Evolutionary conservation across 208 protist genomes (phyloP).

Genomic region (Lotmaria passim): DNA sequence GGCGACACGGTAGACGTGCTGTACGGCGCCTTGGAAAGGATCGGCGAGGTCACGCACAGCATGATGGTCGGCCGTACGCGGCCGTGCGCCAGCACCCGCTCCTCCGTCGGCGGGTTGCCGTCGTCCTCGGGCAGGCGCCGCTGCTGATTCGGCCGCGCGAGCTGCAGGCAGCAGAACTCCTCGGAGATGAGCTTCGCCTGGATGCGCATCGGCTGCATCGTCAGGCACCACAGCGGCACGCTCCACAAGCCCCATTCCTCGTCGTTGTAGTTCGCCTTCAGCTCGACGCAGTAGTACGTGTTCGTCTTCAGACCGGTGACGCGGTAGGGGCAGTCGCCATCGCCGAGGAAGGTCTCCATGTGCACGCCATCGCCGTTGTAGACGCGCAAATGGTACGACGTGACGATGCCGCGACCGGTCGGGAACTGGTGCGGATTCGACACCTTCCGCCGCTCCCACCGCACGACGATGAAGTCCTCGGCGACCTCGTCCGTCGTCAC

Average conservation of each 20-base stretch:
- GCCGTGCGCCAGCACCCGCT: constrained; percentile 45
- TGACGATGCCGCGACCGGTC: constrained; percentile 84
- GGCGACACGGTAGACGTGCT: constrained; percentile 21
- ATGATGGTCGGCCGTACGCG: constrained; percentile 79
- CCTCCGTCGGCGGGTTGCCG: constrained; percentile 73
- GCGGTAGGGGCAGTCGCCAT: constrained; percentile 89
- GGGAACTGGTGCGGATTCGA: constrained; percentile 83
- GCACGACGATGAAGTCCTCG: constrained; percentile 87
- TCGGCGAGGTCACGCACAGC: constrained; percentile 92
- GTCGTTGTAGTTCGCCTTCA: constrained; percentile 94
- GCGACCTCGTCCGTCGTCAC: constrained; percentile 88
- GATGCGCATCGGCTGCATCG: constrained; percentile 89
- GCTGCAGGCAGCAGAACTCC: constrained; percentile 83
- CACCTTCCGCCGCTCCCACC: constrained; percentile 87
- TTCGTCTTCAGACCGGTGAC: constrained; percentile 82
- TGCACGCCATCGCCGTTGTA: constrained; percentile 76
- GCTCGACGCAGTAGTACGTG: constrained; percentile 91
- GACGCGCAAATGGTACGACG: constrained; percentile 90
- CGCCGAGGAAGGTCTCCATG: constrained; percentile 86
- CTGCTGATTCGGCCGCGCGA: constrained; percentile 71
- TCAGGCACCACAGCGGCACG: constrained; percentile 89
- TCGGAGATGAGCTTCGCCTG: constrained; percentile 90
- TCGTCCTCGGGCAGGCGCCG: constrained; percentile 88
- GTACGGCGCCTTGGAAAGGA: constrained; percentile 68
- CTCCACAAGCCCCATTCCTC: constrained; percentile 94